phyloP scores from a whole-genome alignment of 2,329 filamentous ascomycete genomes.

The Claviceps cyperi region DNA sequence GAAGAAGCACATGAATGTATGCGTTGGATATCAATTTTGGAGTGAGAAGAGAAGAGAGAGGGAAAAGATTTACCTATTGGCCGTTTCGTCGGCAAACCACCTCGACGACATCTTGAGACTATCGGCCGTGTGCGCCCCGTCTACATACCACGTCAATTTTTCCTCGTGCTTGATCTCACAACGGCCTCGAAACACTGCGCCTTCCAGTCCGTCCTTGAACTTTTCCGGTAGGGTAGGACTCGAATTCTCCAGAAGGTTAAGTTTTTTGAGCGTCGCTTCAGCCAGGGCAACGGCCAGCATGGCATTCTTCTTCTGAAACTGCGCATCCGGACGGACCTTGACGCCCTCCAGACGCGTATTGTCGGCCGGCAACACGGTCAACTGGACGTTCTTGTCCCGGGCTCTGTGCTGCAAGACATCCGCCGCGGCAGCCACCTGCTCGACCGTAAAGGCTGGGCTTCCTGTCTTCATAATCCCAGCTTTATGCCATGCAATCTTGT shows the following conservation, averaged over 20 bases:
- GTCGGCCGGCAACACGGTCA: slow-evolving; percentile 33
- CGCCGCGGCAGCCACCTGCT: slow-evolving; percentile 32
- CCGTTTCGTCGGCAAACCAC: slow-evolving; percentile 58
- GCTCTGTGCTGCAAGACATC: slow-evolving; percentile 36
- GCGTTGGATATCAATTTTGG: not conserved
- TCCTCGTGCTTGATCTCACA: slow-evolving; percentile 49
- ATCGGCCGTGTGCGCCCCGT: slow-evolving; percentile 86
- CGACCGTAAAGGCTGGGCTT: slow-evolving; percentile 41
- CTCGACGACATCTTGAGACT: slow-evolving; percentile 68
- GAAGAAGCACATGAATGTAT: not conserved
- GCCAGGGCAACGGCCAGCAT: slow-evolving; percentile 37
- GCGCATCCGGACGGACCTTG: slow-evolving; percentile 34
- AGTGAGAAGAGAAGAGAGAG: not conserved
- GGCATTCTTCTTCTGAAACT: slow-evolving; percentile 46
- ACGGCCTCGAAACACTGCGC: slow-evolving; percentile 64
- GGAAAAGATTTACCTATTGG: slow-evolving; percentile 13
- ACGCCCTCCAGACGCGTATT: slow-evolving; percentile 28
- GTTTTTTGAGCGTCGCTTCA: slow-evolving; percentile 30
- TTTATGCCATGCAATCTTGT: slow-evolving; percentile 61
- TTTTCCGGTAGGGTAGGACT: slow-evolving; percentile 36
- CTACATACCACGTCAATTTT: slow-evolving; percentile 66
- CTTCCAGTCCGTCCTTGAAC: slow-evolving; percentile 60
- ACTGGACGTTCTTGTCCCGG: slow-evolving; percentile 31
- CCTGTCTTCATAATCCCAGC: slow-evolving; percentile 53
- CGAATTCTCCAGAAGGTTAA: slow-evolving; percentile 21